Evolutionary conservation across 2,329 filamentous ascomycete genomes (phyloP).

Genomic region (Nothomitra cinnamomea): DNA sequence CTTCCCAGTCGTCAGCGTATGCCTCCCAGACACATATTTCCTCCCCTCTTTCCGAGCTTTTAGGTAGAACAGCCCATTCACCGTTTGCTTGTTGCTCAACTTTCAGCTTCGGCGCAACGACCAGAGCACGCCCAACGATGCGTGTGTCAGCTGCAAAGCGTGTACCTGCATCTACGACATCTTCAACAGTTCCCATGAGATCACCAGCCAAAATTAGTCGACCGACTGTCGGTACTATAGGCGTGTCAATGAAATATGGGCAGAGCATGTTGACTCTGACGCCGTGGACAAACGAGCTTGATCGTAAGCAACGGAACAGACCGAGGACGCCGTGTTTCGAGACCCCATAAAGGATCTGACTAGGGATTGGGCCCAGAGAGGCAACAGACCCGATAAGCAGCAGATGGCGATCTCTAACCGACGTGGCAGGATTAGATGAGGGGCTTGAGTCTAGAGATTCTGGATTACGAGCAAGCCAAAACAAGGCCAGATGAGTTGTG

Average conservation of each 20-base stretch:
- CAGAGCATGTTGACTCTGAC: conserved; percentile 48
- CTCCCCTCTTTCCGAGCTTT: conserved; percentile 18
- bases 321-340: conserved; percentile 52
- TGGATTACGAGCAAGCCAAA: conserved; percentile 36
- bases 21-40: conserved; percentile 37
- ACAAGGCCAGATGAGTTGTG: conserved; percentile 46
- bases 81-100: conserved; percentile 26
- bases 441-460: conserved; percentile 22
- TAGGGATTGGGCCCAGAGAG: conserved; percentile 26
- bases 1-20: conserved; percentile 40
- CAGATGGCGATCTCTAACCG: conserved; percentile 38
- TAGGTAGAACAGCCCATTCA: conserved; percentile 8
- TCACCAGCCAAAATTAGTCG: conserved; percentile 38
- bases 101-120: conserved; percentile 38
- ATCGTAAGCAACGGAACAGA: conserved; percentile 41
- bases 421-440: conserved; percentile 16
- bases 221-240: conserved; percentile 33
- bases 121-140: conserved; percentile 39
- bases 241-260: conserved; percentile 49
- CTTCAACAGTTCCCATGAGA: conserved; percentile 33
- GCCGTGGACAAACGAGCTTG: conserved; percentile 29
- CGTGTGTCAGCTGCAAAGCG: conserved; percentile 40
- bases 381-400: conserved; percentile 47
- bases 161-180: conserved; percentile 47
- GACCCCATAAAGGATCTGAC: conserved; percentile 36